A percentile compares a stretch with the other conserved stretches of the same genome.
phyloP scores from a whole-genome alignment of 306 rosid genomes.

The Rubus idaeus region DNA sequence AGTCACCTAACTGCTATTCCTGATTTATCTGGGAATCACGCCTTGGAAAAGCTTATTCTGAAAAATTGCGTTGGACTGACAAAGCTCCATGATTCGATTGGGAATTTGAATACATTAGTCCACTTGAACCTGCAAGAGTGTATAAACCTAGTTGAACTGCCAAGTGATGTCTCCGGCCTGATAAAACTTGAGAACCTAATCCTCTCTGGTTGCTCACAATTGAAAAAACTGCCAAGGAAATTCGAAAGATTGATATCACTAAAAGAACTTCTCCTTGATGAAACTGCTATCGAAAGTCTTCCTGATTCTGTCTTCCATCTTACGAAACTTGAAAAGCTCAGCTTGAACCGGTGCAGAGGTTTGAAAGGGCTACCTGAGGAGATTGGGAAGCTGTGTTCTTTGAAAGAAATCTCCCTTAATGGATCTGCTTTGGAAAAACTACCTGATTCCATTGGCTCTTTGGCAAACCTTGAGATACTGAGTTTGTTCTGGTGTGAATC shows the following conservation, averaged over 20 bases:
- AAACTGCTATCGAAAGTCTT: slow-evolving; percentile 41
- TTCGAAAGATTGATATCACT: slow-evolving; percentile 43
- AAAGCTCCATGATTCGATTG: slow-evolving; percentile 49
- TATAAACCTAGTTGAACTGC: slow-evolving; percentile 38
- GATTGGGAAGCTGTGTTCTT: slow-evolving; percentile 48
- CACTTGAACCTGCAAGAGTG: slow-evolving; percentile 48
- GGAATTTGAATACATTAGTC: slow-evolving; percentile 38
- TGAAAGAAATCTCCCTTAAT: slow-evolving; percentile 49
- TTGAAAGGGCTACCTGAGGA: slow-evolving; percentile 46
- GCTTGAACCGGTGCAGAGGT: slow-evolving; percentile 32
- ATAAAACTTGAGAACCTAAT: slow-evolving; percentile 45
- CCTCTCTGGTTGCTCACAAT: slow-evolving; percentile 41
- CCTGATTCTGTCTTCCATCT: slow-evolving; percentile 52
- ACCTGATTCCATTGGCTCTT: slow-evolving; percentile 47
- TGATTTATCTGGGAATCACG: slow-evolving; percentile 47
- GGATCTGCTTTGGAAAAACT: slow-evolving; percentile 43
- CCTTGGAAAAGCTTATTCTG: slow-evolving; percentile 49
- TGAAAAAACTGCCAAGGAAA: slow-evolving; percentile 46
- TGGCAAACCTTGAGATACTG: slow-evolving; percentile 56
- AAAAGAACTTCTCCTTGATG: slow-evolving; percentile 40
- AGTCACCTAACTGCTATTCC: slow-evolving; percentile 38
- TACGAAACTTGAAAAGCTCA: slow-evolving; percentile 43
- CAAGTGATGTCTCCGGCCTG: slow-evolving; percentile 55
- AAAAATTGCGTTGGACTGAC: slow-evolving; percentile 39
- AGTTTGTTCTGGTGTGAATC: slow-evolving; percentile 43